A percentile compares a stretch with the other conserved stretches of the same genome.
Conservation (phyloP, 2,329 filamentous ascomycete species). For the Epichloe aotearoae region DNA sequence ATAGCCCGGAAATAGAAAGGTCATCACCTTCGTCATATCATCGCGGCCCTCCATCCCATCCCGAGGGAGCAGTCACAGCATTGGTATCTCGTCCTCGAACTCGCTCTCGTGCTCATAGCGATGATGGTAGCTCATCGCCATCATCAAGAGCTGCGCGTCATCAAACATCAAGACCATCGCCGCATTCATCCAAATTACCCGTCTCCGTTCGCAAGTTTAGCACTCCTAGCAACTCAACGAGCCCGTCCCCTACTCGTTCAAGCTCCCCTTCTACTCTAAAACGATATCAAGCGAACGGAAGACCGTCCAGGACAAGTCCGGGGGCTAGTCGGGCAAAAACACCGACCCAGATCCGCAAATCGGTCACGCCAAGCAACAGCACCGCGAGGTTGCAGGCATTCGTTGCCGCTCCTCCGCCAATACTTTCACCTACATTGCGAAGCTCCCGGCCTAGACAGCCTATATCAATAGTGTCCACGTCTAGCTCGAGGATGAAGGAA, state of each 20-base stretch:
- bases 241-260: constrained; percentile 39
- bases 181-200: constrained; percentile 30
- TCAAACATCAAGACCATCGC: constrained; percentile 15
- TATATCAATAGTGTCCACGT: constrained; percentile 61
- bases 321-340: constrained; percentile 29
- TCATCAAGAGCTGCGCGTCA: constrained; percentile 16
- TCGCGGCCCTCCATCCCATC: constrained; percentile 18
- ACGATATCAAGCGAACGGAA: constrained; percentile 28
- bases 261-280: constrained; percentile 39
- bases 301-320: constrained; percentile 23
- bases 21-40: constrained; percentile 58
- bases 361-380: constrained; percentile 36
- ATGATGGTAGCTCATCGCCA: constrained; percentile 31
- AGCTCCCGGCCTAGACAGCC: constrained; percentile 73
- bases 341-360: constrained; percentile 28
- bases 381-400: constrained; percentile 56
- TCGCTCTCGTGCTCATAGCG: constrained; percentile 45
- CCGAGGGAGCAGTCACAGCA: neutral
- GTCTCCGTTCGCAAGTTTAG: constrained; percentile 32
- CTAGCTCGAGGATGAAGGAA: constrained; percentile 53
- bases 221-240: constrained; percentile 32
- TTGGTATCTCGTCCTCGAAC: constrained; percentile 15
- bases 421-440: constrained; percentile 64
- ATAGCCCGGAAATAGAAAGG: constrained; percentile 43
- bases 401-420: constrained; percentile 56